Evolutionary conservation across 495 filamentous ascomycete genomes (phyloP), one percentile per base, ranked within the genome.

Genomic region (Parathielavia appendiculata): DNA sequence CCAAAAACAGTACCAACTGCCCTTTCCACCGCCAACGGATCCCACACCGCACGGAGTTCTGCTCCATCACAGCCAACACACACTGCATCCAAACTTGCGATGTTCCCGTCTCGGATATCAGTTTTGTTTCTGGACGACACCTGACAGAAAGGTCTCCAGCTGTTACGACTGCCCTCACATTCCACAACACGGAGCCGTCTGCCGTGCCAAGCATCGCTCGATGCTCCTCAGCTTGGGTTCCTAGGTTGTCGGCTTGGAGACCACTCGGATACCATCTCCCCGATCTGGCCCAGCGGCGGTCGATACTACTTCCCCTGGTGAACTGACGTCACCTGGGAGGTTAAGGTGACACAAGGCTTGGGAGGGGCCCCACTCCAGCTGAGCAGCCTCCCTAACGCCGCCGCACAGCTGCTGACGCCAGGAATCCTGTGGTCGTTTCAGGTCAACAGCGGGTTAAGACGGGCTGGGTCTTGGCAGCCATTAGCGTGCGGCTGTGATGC

Each of bases 1-100:
- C 59, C 53, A 57, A 61, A 61, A 61, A 60, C 57, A 60, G 57
- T 54, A 51, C 49, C 46, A 17, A 10, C 39, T 36, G 6, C 41
- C 17, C n/a, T n/a, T n/a, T n/a, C n/a, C 32, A n/a, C 4, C 32
- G 20, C 44, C 54, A 51, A 34, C 35, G 11, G 35, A 16, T 16
- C 34, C 0, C 7, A 49, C 46, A 1, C 0, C 7, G 34, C 46
- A 1, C n/a, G 4, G 30, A 34, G 17, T 4, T n/a, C 2, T 36
- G 32, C 48, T 51, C 36, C 19, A 51, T 38, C 14, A 19, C 13
- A 20, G 22, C 45, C 45, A 48, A 48, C 46, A 17, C 46, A 23
- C 32, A 48, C 46, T n/a, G 26, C 1, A 11, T 16, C 13, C 23
- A 32, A 48, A 5, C 14, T 9, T 9, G 45, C 23, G 13, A 17